Evolutionary conservation across 179 eudicot species (phyloP).

Genomic region (Silene noctiflora): DNA sequence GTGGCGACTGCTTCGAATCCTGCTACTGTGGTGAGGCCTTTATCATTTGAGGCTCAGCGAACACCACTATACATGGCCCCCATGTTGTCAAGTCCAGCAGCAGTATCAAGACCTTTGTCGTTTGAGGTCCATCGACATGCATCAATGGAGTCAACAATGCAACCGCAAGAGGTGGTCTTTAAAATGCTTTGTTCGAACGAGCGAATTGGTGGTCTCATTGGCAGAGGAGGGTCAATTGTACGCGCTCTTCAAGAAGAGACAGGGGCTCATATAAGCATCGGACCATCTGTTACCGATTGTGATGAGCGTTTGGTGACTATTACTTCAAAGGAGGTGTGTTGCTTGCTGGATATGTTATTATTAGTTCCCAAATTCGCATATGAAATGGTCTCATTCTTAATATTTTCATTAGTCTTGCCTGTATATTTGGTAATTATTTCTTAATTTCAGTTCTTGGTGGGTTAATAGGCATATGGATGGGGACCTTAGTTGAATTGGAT

Average conservation of each 20-base stretch:
- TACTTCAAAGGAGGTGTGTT: conserved; percentile 64
- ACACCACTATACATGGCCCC: conserved; percentile 32
- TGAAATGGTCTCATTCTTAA: background rate
- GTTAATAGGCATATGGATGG: background rate
- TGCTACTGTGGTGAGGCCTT: background rate
- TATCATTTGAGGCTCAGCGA: conserved; percentile 12
- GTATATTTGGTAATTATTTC: background rate
- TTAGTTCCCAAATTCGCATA: background rate
- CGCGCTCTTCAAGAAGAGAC: conserved; percentile 66
- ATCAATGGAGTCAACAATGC: conserved; percentile 27
- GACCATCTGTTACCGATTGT: conserved; percentile 41
- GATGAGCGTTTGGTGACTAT: conserved; percentile 67
- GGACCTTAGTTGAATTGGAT: background rate
- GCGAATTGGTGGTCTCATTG: conserved; percentile 69
- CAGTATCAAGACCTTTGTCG: conserved; percentile 28
- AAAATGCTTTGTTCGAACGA: conserved; percentile 63
- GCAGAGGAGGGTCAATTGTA: conserved; percentile 69
- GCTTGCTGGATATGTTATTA: conserved; percentile 7
- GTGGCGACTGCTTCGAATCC: conserved; percentile 5
- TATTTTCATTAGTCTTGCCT: background rate
- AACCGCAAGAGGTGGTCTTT: conserved; percentile 48
- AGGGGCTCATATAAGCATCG: conserved; percentile 67
- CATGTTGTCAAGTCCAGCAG: conserved; percentile 31
- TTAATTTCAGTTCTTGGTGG: background rate
- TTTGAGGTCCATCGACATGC: conserved; percentile 34